Percentiles rank a stretch among this genome's conserved stretches.
Evolutionary conservation across 176 grass and related monocot species (phyloP).

Genomic region (Musa troglodytarum): DNA sequence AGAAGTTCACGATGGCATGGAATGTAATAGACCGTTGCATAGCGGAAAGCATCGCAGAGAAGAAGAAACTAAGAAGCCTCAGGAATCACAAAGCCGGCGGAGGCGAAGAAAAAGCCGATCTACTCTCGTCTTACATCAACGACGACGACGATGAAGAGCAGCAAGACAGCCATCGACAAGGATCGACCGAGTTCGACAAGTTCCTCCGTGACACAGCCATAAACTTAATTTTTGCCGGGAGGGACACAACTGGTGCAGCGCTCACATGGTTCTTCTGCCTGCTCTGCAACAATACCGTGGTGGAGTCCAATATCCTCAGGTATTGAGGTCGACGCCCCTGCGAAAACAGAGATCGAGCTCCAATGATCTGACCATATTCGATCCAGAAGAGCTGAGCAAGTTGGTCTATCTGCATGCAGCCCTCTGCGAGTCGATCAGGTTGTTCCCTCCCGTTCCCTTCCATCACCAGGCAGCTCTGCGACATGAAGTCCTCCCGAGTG

Average conservation of each 20-base stretch:
- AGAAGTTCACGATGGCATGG: neutral
- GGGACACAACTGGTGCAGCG: slow-evolving; percentile 9
- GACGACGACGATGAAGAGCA: neutral
- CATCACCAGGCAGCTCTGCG: neutral
- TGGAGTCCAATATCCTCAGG: neutral
- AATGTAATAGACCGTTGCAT: neutral
- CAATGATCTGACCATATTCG: neutral
- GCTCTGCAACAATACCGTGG: neutral
- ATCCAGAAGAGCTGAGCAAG: neutral
- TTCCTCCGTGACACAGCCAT: slow-evolving; percentile 6
- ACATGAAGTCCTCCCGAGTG: slow-evolving; percentile 2
- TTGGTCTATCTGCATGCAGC: slow-evolving; percentile 6
- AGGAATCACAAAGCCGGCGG: neutral
- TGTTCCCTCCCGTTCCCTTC: slow-evolving; percentile 4
- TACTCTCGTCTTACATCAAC: slow-evolving; percentile 9
- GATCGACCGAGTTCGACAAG: neutral
- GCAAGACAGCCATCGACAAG: neutral
- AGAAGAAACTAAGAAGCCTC: neutral
- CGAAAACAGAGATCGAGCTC: neutral
- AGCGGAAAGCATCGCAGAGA: neutral
- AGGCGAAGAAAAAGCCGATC: neutral
- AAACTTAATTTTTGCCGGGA: slow-evolving; percentile 13
- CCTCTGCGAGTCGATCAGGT: slow-evolving; percentile 4
- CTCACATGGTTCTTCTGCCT: slow-evolving; percentile 17
- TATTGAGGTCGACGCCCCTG: neutral